phyloP scores from a whole-genome alignment of 2,329 filamentous ascomycete species.

The Nemania abortiva region DNA sequence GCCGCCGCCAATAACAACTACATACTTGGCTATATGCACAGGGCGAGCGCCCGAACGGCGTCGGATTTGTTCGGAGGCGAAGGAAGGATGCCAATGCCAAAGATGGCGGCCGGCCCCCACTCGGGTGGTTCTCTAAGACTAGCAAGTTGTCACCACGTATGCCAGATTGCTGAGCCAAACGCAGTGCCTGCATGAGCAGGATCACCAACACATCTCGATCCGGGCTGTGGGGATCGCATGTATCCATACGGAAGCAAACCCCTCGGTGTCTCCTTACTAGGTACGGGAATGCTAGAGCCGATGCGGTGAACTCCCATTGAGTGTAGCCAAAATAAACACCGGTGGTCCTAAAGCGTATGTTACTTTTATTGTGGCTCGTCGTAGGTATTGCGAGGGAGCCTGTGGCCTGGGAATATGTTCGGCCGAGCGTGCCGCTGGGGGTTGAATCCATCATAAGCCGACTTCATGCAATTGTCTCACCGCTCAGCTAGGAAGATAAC shows the following conservation, averaged over 20 bases:
- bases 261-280: constrained; percentile 14
- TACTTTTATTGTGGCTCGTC: neutral
- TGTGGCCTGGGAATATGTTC: constrained; percentile 8
- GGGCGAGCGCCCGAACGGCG: neutral
- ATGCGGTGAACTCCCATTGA: constrained; percentile 9
- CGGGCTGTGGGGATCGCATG: constrained; percentile 13
- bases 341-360: neutral
- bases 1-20: neutral
- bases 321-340: constrained; percentile 1
- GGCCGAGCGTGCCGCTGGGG: constrained; percentile 11
- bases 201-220: constrained; percentile 13
- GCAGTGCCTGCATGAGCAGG: constrained; percentile 9
- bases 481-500: neutral
- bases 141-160: neutral
- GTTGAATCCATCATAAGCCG: constrained; percentile 25
- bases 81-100: constrained; percentile 3
- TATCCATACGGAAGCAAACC: neutral
- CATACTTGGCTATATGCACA: neutral
- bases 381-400: neutral
- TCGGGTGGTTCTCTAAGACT: neutral
- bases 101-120: neutral
- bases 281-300: neutral
- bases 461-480: constrained; percentile 32
- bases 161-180: constrained; percentile 11
- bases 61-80: constrained; percentile 9